These are phyloP conservation scores for Paraphoma sp. DNA, from an alignment of 2,329 filamentous ascomycete species.

Conservation along the genomic window DNA sequence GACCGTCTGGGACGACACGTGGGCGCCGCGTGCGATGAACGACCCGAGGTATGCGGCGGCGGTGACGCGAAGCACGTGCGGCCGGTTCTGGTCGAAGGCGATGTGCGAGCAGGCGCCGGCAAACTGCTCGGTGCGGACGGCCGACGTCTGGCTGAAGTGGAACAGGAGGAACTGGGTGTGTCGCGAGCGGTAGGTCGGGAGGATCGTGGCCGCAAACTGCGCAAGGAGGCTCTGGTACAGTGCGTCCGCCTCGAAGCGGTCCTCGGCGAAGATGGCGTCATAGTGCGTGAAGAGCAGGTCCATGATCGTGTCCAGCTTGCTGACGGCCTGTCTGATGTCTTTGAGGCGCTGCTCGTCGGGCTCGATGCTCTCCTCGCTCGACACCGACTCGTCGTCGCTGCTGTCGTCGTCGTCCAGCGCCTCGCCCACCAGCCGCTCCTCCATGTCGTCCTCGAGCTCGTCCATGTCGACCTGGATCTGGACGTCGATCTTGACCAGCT, in stretches of 20 bases:
- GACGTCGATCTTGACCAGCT: slow-evolving; percentile 91
- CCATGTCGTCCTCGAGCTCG: slow-evolving; percentile 87
- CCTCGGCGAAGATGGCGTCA: slow-evolving; percentile 71
- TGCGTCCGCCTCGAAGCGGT: slow-evolving; percentile 69
- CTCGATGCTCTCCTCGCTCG: slow-evolving; percentile 67
- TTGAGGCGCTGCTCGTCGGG: slow-evolving; percentile 69
- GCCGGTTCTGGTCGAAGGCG: slow-evolving; percentile 68
- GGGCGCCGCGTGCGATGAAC: slow-evolving; percentile 88
- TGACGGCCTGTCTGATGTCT: slow-evolving; percentile 78
- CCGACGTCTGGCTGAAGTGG: slow-evolving; percentile 87
- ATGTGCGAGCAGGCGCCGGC: slow-evolving; percentile 77
- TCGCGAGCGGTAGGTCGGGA: slow-evolving; percentile 88
- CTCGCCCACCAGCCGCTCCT: slow-evolving; percentile 71
- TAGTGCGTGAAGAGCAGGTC: slow-evolving; percentile 89
- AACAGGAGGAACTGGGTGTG: slow-evolving; percentile 97
- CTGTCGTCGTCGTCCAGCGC: slow-evolving; percentile 56
- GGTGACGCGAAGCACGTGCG: slow-evolving; percentile 78
- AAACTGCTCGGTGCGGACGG: slow-evolving; percentile 80
- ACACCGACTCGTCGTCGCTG: slow-evolving; percentile 74
- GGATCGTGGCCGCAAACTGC: slow-evolving; percentile 85
- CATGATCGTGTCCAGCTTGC: slow-evolving; percentile 90
- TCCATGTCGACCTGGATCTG: slow-evolving; percentile 94
- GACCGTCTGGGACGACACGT: slow-evolving; percentile 78
- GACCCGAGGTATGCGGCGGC: slow-evolving; percentile 92
- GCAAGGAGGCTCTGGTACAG: slow-evolving; percentile 80